phyloP scores from a whole-genome alignment of 2,329 filamentous ascomycete species.

The Raffaelea deltoideospora region DNA sequence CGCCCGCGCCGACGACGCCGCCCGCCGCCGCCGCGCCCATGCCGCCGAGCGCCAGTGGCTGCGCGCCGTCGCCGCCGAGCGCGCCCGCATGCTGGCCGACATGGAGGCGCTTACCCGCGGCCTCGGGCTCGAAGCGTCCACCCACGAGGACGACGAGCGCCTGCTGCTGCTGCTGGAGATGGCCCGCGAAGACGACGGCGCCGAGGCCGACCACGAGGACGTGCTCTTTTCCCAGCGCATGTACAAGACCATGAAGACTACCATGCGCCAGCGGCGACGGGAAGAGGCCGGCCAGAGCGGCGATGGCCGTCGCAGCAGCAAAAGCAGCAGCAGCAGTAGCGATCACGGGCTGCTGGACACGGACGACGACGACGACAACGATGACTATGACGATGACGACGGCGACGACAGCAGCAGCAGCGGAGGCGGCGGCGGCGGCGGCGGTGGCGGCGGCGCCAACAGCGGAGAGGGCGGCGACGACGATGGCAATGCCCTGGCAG shows the following conservation, averaged over 20 bases:
- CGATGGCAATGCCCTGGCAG: neutral
- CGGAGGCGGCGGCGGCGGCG: neutral
- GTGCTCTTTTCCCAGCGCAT: too few relatives aligned
- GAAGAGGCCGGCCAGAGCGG: too few relatives aligned
- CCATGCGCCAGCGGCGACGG: too few relatives aligned
- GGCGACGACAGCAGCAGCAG: neutral
- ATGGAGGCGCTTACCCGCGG: slow-evolving; percentile 23
- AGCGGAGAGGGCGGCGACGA: neutral
- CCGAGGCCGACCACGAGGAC: slow-evolving; percentile 27
- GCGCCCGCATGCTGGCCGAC: slow-evolving; percentile 24
- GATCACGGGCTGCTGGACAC: neutral
- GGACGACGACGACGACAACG: neutral
- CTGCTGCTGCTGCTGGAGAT: slow-evolving; percentile 7
- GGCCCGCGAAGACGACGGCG: neutral
- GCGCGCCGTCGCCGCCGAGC: slow-evolving; percentile 27
- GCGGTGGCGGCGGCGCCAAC: neutral
- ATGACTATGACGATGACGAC: neutral
- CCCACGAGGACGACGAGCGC: slow-evolving; percentile 8
- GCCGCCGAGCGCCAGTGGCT: slow-evolving; percentile 31
- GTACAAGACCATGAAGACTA: too few relatives aligned
- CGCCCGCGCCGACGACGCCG: slow-evolving; percentile 13
- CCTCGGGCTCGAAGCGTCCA: slow-evolving; percentile 18
- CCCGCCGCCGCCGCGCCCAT: slow-evolving; percentile 18
- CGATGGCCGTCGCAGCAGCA: neutral
- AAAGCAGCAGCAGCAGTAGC: neutral